Evolutionary conservation across 2,329 filamentous ascomycete genomes (phyloP), one percentile per base, ranked within the genome.

Genomic region (Hymenoscyphus scutula): DNA sequence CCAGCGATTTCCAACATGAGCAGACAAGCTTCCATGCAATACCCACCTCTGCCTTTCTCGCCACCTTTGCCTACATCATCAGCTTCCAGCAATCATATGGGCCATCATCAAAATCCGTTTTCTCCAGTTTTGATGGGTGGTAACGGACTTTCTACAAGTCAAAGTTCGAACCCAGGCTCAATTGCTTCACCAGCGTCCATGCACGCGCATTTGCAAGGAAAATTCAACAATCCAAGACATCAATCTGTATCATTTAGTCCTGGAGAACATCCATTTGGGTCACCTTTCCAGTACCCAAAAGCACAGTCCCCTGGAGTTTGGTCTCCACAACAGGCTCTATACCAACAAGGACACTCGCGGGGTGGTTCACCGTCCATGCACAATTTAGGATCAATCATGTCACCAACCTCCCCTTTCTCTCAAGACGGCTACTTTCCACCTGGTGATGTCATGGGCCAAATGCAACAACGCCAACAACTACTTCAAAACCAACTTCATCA

Each of bases 1-100:
- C 88, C 88, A 10, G 84, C 79, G n/a, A 80, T 80, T 3, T 82
- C 84, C 10, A 79, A 82, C 58, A 79, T 88, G 67, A 70, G 86
- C 70, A 81, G 89, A 62, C 89, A 90, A 70, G 80, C 86, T 25
- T 92, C 91, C 8, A 86, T 85, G 53, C 88, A 90, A 68, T 91
- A 91, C 72, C 89, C 90, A 5, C 83, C 88, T 6, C 79, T 94
- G 58, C 86, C 91, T 5, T 92, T 94, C 72, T 96, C 93, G 25
- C 92, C 94, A 10, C 91, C 92, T 0, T 77, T 96, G 29, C 90
- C 90, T 23, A 87, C 91, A 0, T 88, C 87, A 0, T 96, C 92
- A 32, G 89, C 88, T 13, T 86, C 85, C 34, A 94, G 91, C 77
- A 89, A 86, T 66, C 86, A 86, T 54, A 76, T 80, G 37, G 76